Base-by-base conservation (phyloP, 305 asterid species). In the Stenogyne calaminthoides region DNA sequence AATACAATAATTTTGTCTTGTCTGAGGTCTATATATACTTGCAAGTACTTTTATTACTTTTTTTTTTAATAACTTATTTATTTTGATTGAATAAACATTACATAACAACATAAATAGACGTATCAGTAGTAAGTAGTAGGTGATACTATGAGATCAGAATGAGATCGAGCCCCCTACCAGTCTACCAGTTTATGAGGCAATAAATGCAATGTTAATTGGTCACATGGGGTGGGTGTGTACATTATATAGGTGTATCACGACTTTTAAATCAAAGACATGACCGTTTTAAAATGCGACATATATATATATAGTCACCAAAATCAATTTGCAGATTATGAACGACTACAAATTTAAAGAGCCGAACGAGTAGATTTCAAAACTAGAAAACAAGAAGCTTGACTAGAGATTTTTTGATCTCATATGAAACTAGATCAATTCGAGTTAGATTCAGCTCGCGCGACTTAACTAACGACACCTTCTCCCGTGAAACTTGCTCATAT, bases 191-290 rank as follows among this genome's bases (percentile, higher is more conserved):
- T 18, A 16, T 27, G 37, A 18, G 46, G 12, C 37, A 46, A 9
- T 49, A 49, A 74, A 36, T 74, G 67, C 69, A 54, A 67, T 75
- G 58, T 59, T 40, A 20, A 39, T 64, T 19, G 63, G 42, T 59
- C 29, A 60, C 58, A 7, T 47, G 29, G 68, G 56, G 56, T 49
- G 20, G 22, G 22, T 15, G 56, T 6, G 56, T n/a, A 4, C 20
- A 55, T 56, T 44, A 14, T 55, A 27, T 64, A 15, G 27, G 25
- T 66, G 47, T 16, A 32, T 55, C 37, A 3, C 34, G 22, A 69
- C 55, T 37, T 55, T 12, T 40, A 12, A 49, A 39, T 22, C 12
- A 55, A 19, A 14, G 58, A 22, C 14, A 22, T 22, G 25, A 22
- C 25, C 1, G 2, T 22, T 22, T 22, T 27, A 27, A 27, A 27